These are phyloP conservation scores for Strobilomyces dryophilus DNA, from an alignment of 768 basidiomycete species.

Conservation along the genomic window DNA sequence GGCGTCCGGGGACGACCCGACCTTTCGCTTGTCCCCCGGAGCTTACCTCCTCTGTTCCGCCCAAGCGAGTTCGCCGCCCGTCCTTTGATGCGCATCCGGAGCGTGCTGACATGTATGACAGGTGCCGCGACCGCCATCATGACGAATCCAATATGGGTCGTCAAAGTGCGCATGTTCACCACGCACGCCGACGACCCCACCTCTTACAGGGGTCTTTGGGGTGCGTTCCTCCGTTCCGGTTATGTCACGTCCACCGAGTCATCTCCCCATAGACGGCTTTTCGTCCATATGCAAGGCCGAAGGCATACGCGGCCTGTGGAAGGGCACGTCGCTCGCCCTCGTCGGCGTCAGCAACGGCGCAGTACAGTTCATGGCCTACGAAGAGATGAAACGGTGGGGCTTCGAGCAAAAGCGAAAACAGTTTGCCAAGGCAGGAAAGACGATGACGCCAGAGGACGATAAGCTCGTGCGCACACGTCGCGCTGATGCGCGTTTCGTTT, in stretches of 20 bases:
- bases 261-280: constrained; percentile 55
- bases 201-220: constrained; percentile 77
- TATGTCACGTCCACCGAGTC: background rate
- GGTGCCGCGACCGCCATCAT: constrained; percentile 91
- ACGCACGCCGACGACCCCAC: constrained; percentile 59
- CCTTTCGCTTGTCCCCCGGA: constrained; percentile 63
- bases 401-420: constrained; percentile 72
- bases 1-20: constrained; percentile 64
- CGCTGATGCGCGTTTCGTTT: background rate
- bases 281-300: constrained; percentile 66
- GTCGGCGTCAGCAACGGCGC: constrained; percentile 94
- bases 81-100: constrained; percentile 3
- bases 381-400: constrained; percentile 90
- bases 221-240: constrained; percentile 35
- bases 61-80: constrained; percentile 81
- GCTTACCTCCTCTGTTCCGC: constrained; percentile 88
- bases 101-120: constrained; percentile 31
- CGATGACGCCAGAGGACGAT: constrained; percentile 71
- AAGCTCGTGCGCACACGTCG: constrained; percentile 63
- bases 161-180: constrained; percentile 96
- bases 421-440: constrained; percentile 54
- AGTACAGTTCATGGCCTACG: constrained; percentile 93
- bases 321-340: constrained; percentile 83
- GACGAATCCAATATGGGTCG: constrained; percentile 97
- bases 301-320: constrained; percentile 77